Percentiles rank a stretch among this genome's conserved stretches.
These are phyloP conservation scores for Saccharomyces hybrid DNA, from an alignment of 1,139 yeast species.

Conservation along the genomic window DNA sequence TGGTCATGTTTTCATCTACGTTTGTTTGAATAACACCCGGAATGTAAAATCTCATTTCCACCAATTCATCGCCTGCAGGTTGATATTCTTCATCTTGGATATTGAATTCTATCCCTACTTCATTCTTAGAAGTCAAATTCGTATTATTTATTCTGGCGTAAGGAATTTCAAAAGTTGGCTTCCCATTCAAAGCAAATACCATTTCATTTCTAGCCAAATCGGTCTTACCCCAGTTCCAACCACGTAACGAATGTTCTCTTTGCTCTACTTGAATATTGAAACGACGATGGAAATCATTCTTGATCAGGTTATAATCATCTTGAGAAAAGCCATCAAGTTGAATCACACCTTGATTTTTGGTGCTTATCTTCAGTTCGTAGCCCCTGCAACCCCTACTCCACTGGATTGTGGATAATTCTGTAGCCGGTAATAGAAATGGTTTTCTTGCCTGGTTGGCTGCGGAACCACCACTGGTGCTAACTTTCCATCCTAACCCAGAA, in stretches of 20 bases:
- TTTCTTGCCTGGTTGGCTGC: slow-evolving; percentile 41
- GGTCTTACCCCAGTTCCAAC: slow-evolving; percentile 98
- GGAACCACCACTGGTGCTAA: slow-evolving; percentile 50
- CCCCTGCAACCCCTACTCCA: slow-evolving; percentile 97
- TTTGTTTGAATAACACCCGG: slow-evolving; percentile 63
- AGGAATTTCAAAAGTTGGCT: slow-evolving; percentile 89
- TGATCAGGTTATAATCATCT: slow-evolving; percentile 71
- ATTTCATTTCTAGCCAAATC: slow-evolving; percentile 90
- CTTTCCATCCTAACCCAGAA: slow-evolving; percentile 97
- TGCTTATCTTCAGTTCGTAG: slow-evolving; percentile 79
- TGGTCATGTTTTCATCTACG: slow-evolving; percentile 33
- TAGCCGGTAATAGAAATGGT: slow-evolving; percentile 83
- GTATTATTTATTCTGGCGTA: slow-evolving; percentile 74
- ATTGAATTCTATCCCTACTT: slow-evolving; percentile 84
- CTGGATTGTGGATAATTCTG: slow-evolving; percentile 67
- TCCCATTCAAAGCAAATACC: slow-evolving; percentile 76
- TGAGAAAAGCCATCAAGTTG: slow-evolving; percentile 87
- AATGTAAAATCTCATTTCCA: slow-evolving; percentile 85
- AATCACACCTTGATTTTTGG: slow-evolving; percentile 80
- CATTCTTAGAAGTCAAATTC: slow-evolving; percentile 85
- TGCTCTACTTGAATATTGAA: slow-evolving; percentile 69
- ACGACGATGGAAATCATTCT: slow-evolving; percentile 75
- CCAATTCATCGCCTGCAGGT: slow-evolving; percentile 88
- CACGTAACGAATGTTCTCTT: slow-evolving; percentile 86
- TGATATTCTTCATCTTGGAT: slow-evolving; percentile 51